A percentile compares a stretch with the other conserved stretches of the same genome.
Evolutionary conservation across 2,329 filamentous ascomycete genomes (phyloP).

Genomic region (Chaetomiaceae sp.): DNA sequence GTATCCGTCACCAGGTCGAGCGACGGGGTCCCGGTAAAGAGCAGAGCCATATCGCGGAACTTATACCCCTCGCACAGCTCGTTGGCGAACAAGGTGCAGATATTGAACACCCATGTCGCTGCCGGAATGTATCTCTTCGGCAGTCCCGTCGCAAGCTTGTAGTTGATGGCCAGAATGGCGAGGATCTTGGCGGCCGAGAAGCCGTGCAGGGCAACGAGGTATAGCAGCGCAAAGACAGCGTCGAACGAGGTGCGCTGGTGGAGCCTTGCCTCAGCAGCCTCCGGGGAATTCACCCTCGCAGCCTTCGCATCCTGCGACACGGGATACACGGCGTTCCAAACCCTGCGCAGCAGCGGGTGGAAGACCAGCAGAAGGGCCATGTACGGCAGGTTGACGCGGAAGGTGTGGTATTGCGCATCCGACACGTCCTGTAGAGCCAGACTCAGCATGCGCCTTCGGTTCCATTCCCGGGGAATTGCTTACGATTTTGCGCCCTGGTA

Average conservation of each 20-base stretch:
- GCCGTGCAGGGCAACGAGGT: conserved; percentile 76
- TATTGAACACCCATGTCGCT: conserved; percentile 86
- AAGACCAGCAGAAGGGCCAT: conserved; percentile 68
- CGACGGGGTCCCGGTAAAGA: conserved; percentile 40
- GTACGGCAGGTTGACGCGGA: conserved; percentile 81
- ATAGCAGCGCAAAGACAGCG: conserved; percentile 72
- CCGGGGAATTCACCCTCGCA: conserved; percentile 28
- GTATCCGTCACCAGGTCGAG: conserved; percentile 31
- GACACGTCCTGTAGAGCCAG: conserved; percentile 65
- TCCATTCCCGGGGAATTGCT: conserved; percentile 29
- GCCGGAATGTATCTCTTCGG: conserved; percentile 67
- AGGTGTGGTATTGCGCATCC: conserved; percentile 80
- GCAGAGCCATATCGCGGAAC: conserved; percentile 57
- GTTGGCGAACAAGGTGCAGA: conserved; percentile 81
- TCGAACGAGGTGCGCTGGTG: conserved; percentile 77
- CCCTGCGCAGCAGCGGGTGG: conserved; percentile 72
- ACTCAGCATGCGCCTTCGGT: conserved; percentile 1
- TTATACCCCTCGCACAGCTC: conserved; percentile 77
- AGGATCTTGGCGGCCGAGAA: conserved; percentile 81
- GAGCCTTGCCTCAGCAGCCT: conserved; percentile 53
- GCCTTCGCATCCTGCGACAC: conserved; percentile 30
- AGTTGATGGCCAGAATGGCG: conserved; percentile 76
- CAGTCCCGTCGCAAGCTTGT: conserved; percentile 65
- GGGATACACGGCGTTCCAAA: conserved; percentile 59
- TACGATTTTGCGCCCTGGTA: conserved; percentile 85